Conservation (phyloP, 805 yeast species). For the Cyberlindnera suaveolens region DNA sequence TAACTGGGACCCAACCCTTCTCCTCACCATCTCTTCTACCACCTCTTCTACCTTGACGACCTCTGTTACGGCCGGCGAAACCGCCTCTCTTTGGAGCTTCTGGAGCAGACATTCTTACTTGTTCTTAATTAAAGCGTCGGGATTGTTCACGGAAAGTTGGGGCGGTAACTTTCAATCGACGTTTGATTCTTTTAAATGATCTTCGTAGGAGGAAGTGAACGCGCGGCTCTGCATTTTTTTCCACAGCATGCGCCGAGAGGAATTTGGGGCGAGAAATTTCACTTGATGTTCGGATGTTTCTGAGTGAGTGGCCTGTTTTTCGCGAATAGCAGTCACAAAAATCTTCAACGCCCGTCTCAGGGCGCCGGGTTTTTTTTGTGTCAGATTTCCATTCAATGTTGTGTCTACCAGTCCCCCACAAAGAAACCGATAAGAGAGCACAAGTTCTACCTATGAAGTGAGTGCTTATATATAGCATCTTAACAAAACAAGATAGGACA, state of each 20-base stretch:
- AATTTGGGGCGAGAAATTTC: background rate
- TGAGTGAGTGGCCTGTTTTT: too few relatives aligned
- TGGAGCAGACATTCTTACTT: conserved; percentile 33
- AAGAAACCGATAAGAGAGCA: too few relatives aligned
- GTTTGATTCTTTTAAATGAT: conserved; percentile 5
- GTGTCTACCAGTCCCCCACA: too few relatives aligned
- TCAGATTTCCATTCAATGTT: too few relatives aligned
- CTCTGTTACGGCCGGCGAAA: conserved; percentile 51
- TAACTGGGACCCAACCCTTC: conserved; percentile 99
- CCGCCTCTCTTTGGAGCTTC: conserved; percentile 45
- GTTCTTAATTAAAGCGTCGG: conserved; percentile 31
- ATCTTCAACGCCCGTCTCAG: too few relatives aligned
- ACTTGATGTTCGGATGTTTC: too few relatives aligned
- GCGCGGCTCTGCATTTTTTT: background rate
- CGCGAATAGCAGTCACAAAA: too few relatives aligned
- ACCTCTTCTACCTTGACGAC: conserved; percentile 61
- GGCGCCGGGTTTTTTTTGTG: too few relatives aligned
- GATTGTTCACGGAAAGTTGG: conserved; percentile 47
- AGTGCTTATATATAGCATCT: too few relatives aligned
- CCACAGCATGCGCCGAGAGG: background rate
- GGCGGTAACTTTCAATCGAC: conserved; percentile 52
- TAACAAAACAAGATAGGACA: too few relatives aligned
- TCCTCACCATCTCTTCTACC: conserved; percentile 86
- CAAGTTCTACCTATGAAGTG: too few relatives aligned
- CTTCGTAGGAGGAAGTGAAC: too few relatives aligned